Evolutionary conservation across 169 alveolate genomes (phyloP).

Genomic region (Theileria orientalis): DNA sequence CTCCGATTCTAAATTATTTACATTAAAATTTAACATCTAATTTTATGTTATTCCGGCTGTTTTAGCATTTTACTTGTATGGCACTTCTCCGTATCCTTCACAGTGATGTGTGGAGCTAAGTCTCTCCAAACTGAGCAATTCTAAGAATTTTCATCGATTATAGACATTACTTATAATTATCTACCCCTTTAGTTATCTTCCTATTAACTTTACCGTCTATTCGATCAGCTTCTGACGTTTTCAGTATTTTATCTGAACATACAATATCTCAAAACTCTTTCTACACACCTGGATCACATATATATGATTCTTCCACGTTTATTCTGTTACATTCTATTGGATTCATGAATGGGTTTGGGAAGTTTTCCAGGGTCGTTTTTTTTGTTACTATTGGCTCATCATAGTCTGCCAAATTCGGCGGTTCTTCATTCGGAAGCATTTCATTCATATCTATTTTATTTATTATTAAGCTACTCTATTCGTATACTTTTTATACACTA

Average conservation of each 20-base stretch:
- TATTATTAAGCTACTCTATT: not conserved
- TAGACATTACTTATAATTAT: not conserved
- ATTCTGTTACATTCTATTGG: conserved; percentile 71
- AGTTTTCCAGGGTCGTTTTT: conserved; percentile 70
- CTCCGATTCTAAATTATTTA: conserved; percentile 39
- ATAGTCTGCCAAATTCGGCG: conserved; percentile 62
- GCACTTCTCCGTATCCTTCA: conserved; percentile 62
- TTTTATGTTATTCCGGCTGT: no score
- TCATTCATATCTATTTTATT: conserved; percentile 45
- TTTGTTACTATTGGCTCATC: conserved; percentile 56
- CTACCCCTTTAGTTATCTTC: not conserved
- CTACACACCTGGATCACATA: conserved; percentile 74
- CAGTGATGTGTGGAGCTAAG: conserved; percentile 56
- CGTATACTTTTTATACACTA: not conserved
- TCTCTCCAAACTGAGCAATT: conserved; percentile 46
- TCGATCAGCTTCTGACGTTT: conserved; percentile 59
- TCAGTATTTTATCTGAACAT: conserved; percentile 38
- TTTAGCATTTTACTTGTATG: conserved; percentile 12
- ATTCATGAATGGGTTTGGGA: conserved; percentile 73
- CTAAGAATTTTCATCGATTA: conserved; percentile 4
- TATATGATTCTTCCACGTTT: conserved; percentile 66
- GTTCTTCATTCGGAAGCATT: conserved; percentile 63
- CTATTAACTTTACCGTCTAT: conserved; percentile 48
- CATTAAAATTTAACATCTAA: not conserved
- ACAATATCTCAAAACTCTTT: not conserved